These are phyloP conservation scores for Cornus suecica DNA, from an alignment of 148 eudicot genomes.

Conservation along the genomic window DNA sequence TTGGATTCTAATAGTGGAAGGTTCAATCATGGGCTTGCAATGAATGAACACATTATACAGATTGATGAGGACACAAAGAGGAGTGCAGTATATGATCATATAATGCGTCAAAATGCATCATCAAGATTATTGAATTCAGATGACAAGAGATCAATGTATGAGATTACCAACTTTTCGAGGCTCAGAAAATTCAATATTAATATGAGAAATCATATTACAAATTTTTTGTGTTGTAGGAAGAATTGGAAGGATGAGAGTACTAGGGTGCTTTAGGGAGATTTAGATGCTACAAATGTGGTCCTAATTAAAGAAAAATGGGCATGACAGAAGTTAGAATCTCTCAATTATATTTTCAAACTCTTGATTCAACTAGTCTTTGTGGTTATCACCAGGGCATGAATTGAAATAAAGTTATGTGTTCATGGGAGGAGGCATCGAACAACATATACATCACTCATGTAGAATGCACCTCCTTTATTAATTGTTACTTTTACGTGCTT, in stretches of 20 bases:
- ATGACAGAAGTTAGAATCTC: too few species aligned
- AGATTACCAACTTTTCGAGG: slow-evolving; percentile 18
- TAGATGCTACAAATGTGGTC: too few species aligned
- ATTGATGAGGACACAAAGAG: slow-evolving; percentile 11
- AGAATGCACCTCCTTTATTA: too few species aligned
- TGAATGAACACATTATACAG: slow-evolving; percentile 9
- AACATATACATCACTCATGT: too few species aligned
- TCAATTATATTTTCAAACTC: too few species aligned
- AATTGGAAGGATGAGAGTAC: slow-evolving; percentile 16
- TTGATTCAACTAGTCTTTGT: too few species aligned
- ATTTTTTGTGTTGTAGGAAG: neutral
- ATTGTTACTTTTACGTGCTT: too few species aligned
- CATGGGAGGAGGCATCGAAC: too few species aligned
- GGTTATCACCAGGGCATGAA: too few species aligned
- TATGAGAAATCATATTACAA: neutral
- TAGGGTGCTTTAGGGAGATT: slow-evolving; percentile 38
- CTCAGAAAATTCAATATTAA: slow-evolving; percentile 4
- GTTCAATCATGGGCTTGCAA: neutral
- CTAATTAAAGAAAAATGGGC: too few species aligned
- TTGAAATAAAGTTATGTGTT: too few species aligned
- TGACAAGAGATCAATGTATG: slow-evolving; percentile 26
- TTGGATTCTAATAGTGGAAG: neutral
- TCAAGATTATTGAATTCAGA: slow-evolving; percentile 5
- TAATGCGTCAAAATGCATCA: neutral
- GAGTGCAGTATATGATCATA: slow-evolving; percentile 1